Evolutionary conservation across 441 rosid genomes (phyloP).

Genomic region (Macaranga tanarius): DNA sequence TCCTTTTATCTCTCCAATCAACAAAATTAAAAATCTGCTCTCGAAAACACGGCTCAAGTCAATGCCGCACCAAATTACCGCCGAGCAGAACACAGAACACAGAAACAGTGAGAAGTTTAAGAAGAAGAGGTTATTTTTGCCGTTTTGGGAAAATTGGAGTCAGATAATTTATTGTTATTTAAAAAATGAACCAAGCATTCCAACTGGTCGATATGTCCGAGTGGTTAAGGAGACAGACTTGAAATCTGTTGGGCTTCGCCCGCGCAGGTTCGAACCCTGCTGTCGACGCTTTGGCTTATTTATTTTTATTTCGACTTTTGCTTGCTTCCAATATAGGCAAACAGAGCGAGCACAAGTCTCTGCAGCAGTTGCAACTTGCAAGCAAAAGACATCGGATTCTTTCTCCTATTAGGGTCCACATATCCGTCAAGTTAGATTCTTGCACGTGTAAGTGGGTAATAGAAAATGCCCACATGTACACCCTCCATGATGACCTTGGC

Average conservation of each 20-base stretch:
- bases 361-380: not conserved
- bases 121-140: not conserved
- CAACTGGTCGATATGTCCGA: conserved; percentile 82
- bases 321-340: not conserved
- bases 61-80: no score
- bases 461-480: conserved; percentile 4
- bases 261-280: conserved; percentile 99
- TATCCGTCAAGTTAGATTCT: not conserved
- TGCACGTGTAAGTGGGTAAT: conserved; percentile 5
- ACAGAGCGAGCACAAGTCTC: no score
- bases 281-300: conserved; percentile 56
- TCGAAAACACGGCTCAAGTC: no score
- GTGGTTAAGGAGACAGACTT: conserved; percentile 99
- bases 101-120: not conserved
- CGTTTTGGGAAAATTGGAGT: not conserved
- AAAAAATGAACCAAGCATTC: no score
- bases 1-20: not conserved
- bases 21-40: not conserved
- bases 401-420: conserved; percentile 7
- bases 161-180: no score
- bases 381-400: conserved; percentile 18
- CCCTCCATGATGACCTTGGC: not conserved
- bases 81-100: not conserved
- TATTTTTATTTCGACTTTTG: no score
- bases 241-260: conserved; percentile 96